Evolutionary conservation across 306 rosid genomes (phyloP), one percentile per base, ranked within the genome.

Genomic region (Quercus aquifolioides): DNA sequence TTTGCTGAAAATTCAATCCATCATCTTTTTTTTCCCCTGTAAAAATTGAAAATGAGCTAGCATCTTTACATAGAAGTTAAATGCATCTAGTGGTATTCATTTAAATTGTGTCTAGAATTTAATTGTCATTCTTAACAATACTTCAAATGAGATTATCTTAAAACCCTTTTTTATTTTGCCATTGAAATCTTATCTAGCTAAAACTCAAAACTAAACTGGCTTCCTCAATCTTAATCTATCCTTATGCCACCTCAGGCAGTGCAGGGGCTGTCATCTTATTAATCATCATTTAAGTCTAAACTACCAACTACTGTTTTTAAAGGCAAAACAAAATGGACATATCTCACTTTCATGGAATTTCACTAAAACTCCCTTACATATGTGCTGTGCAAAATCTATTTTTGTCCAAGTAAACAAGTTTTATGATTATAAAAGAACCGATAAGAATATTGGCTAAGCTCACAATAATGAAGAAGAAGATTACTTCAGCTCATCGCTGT

Each of bases 401-500:
- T 55, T 20, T 55, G 60, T 55, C 60, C 60, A 55, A 55, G 20
- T 55, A 8, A 19, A 55, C 60, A 55, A 6, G 60, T 55, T 55
- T 55, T 55, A 55, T 55, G 11, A 55, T 19, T 19, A 55, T 55
- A 6, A 17, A 55, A 41, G 46, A 41, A 41, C 46, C 1, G 11
- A 19, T 5, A 55, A 55, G 21, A 19, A 55, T 18, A 19, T 57
- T 43, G 12, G 5, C 23, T 2, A 21, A n/a, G 62, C 26, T 57
- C 26, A 57, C 26, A 0, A n/a, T n/a, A 75, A 60, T 63, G 38
- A 15, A 14, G 79, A 83, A 80, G 68, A 74, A 71, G 69, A 11
- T 88, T 85, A 94, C 98, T 67, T 87, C 65, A 94, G 84, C 78
- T 94, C 98, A 54, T 94, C 85, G 52, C 87, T 94, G 71, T 94